Percentiles rank a stretch among this genome's conserved stretches.
Conservation (phyloP, 805 yeast genomes). For the Teunomyces stri region DNA sequence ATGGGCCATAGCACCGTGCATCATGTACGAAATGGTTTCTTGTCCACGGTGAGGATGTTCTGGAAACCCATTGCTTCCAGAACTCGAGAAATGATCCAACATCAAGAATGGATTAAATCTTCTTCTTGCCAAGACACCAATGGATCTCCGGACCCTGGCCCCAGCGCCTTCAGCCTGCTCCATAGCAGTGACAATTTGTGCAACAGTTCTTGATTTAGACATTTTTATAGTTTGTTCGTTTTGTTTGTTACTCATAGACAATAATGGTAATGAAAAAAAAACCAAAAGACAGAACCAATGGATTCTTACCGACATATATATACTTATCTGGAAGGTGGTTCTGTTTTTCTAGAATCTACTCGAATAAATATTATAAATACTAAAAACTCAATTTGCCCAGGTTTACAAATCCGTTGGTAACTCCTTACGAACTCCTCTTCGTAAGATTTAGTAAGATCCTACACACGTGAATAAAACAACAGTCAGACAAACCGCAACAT, state of each 20-base stretch:
- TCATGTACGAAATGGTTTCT: slow-evolving; percentile 71
- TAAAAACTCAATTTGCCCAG: too few relatives aligned
- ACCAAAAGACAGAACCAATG: background rate
- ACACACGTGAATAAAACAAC: background rate
- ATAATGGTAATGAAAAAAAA: slow-evolving; percentile 1
- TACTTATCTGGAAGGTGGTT: background rate
- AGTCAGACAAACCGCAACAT: too few relatives aligned
- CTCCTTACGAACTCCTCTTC: background rate
- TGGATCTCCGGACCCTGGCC: slow-evolving; percentile 79
- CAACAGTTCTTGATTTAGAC: slow-evolving; percentile 27
- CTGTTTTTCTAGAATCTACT: background rate
- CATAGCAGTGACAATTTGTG: slow-evolving; percentile 43
- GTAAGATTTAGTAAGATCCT: background rate
- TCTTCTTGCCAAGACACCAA: slow-evolving; percentile 65
- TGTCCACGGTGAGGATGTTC: slow-evolving; percentile 84
- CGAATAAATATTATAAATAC: background rate
- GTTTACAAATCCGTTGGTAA: background rate
- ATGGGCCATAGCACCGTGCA: slow-evolving; percentile 69
- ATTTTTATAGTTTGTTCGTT: slow-evolving; percentile 2
- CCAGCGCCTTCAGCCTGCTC: slow-evolving; percentile 87
- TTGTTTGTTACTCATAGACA: background rate
- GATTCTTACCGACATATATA: slow-evolving; percentile 3
- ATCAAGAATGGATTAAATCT: slow-evolving; percentile 80
- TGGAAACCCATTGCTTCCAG: slow-evolving; percentile 72
- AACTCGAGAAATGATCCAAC: slow-evolving; percentile 73